Evolutionary conservation across 352 stramenopile species (phyloP), one percentile per base, ranked within the genome.

Genomic region (Phytopythium ostracodes): DNA sequence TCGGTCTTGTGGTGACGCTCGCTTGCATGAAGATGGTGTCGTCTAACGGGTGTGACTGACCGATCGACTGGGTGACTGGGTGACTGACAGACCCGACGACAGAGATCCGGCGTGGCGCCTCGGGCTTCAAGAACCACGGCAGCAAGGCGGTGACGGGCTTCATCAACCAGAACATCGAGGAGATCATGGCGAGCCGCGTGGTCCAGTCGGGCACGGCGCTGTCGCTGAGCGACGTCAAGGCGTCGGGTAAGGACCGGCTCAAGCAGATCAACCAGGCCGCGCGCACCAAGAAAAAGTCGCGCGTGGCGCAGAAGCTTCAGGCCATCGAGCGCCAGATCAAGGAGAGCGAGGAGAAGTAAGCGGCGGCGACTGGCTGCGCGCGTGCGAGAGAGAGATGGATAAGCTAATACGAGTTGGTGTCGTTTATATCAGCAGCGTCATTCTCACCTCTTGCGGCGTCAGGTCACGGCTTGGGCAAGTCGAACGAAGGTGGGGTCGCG

Each of bases 81-180:
- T 15, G 27, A 11, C 20, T 17, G 17, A 5, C 54, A 94, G 85
- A 94, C 71, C 83, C 86, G 20, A 94, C 86, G 56, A 86, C 77
- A 6, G 86, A 94, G 67, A 79, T 94, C 53, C 86, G 86, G 50
- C 86, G 86, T 46, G 79, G 79, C 59, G 79, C 75, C 57, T 77
- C 73, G 56, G 73, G 72, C 40, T 90, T 92, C 72, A 94, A 94
- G 71, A 78, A 86, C 55, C 64, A 87, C 54, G 86, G 86, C 56
- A 77, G 71, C 66, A 89, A 89, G 63, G 81, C 83, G 4, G 78
- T 92, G 29, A 95, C 86, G 52, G 73, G 79, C 33, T 80, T 92
- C 54, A 95, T 95, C 66, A 91, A 95, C 72, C 79, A 84, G 70
- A 95, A 95, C 72, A 84, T 95, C 53, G 86, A 95, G 62, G 84